A percentile compares a stretch with the other conserved stretches of the same genome.
phyloP scores from a whole-genome alignment of 345 rosid genomes.

The Lepidium aucheri region DNA sequence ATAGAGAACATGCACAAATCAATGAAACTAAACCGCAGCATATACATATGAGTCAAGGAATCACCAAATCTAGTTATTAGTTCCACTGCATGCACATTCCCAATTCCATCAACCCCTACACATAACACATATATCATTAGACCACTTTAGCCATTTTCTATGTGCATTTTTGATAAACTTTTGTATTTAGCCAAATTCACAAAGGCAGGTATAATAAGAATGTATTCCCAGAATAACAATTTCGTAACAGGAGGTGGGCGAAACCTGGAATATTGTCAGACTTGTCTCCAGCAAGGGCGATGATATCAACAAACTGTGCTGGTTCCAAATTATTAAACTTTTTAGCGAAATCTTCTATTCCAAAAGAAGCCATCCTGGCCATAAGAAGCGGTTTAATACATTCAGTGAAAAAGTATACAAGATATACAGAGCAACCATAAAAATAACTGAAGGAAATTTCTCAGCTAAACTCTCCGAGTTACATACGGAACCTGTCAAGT shows the following conservation, averaged over 20 bases:
- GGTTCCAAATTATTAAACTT: constrained; percentile 67
- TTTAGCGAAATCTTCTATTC: constrained; percentile 84
- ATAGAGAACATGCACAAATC: background rate
- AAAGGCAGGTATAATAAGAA: background rate
- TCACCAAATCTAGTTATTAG: constrained; percentile 73
- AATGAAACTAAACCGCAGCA: constrained; percentile 1
- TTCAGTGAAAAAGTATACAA: background rate
- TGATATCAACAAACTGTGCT: constrained; percentile 78
- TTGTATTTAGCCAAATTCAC: background rate
- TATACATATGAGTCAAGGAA: constrained; percentile 1
- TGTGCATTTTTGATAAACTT: background rate
- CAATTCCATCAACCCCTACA: constrained; percentile 90
- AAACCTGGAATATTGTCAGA: constrained; percentile 91
- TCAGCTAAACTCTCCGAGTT: background rate
- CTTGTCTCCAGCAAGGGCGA: constrained; percentile 77
- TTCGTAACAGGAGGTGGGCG: background rate
- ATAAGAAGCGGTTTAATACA: constrained; percentile 17
- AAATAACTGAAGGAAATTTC: background rate
- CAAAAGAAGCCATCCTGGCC: constrained; percentile 86
- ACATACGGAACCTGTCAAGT: background rate
- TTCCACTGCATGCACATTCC: constrained; percentile 65
- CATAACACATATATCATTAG: background rate
- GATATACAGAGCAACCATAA: background rate
- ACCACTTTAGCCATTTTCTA: background rate
- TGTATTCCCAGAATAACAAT: background rate